Evolutionary conservation across 805 yeast species (phyloP).

Genomic region (Yamadazyma sp.): DNA sequence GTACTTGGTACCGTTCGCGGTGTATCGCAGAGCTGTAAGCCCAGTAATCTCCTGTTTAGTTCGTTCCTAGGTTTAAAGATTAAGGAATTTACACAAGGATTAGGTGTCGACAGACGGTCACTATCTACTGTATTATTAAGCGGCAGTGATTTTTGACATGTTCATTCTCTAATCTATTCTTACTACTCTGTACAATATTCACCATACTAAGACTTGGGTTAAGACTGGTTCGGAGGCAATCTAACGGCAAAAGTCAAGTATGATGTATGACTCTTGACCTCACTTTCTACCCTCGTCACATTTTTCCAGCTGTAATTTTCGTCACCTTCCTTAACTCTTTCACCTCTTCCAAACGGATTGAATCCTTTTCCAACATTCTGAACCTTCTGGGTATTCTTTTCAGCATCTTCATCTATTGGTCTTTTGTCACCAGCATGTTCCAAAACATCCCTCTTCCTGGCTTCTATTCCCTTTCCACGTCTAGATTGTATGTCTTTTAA

Average conservation of each 20-base stretch:
- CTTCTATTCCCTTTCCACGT: slow-evolving; percentile 60
- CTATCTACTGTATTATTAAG: no score
- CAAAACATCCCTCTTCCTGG: slow-evolving; percentile 33
- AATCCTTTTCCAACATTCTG: slow-evolving; percentile 50
- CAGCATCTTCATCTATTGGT: slow-evolving; percentile 15
- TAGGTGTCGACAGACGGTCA: no score
- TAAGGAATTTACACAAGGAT: no score
- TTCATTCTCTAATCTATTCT: no score
- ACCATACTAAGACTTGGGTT: no score
- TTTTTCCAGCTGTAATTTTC: slow-evolving; percentile 73
- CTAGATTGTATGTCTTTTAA: slow-evolving; percentile 76
- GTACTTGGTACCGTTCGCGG: no score
- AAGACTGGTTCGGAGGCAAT: no score
- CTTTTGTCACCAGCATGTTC: slow-evolving; percentile 23
- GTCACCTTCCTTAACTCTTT: slow-evolving; percentile 86
- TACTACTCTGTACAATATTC: no score
- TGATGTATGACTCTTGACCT: slow-evolving; percentile 90
- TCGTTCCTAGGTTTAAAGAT: no score
- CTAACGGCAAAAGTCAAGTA: slow-evolving; percentile 84
- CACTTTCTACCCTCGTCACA: slow-evolving; percentile 81
- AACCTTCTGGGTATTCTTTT: slow-evolving; percentile 28
- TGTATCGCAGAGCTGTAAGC: no score
- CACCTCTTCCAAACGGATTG: slow-evolving; percentile 93
- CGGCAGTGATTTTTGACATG: no score
- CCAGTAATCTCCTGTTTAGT: no score